Conservation (phyloP, 2,329 filamentous ascomycete species). For the Cladosporium colombiae region DNA sequence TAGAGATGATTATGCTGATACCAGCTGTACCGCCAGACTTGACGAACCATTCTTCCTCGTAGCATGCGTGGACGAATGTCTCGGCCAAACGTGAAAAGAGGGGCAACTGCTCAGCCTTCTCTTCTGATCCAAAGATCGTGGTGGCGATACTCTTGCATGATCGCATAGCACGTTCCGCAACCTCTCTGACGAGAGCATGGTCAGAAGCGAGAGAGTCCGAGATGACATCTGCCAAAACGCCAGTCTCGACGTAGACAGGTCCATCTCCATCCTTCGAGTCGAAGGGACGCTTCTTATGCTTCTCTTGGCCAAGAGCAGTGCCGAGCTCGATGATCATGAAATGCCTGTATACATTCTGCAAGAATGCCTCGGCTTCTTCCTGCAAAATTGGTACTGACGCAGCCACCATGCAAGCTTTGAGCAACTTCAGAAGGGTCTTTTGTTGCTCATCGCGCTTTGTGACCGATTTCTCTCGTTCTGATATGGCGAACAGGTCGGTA, state of each 20-base stretch:
- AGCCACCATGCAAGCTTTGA: slow-evolving; percentile 87
- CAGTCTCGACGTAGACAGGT: slow-evolving; percentile 80
- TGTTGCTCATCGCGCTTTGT: slow-evolving; percentile 86
- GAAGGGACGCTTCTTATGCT: slow-evolving; percentile 76
- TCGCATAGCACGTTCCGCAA: slow-evolving; percentile 75
- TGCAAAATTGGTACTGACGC: slow-evolving; percentile 73
- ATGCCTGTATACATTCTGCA: slow-evolving; percentile 82
- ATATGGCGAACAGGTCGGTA: slow-evolving; percentile 69
- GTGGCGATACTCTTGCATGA: slow-evolving; percentile 75
- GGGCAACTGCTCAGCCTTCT: slow-evolving; percentile 71
- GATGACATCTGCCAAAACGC: slow-evolving; percentile 83
- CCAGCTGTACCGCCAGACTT: slow-evolving; percentile 91
- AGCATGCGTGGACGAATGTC: slow-evolving; percentile 90
- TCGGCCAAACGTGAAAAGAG: slow-evolving; percentile 84
- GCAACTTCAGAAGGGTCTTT: slow-evolving; percentile 74
- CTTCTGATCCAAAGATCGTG: slow-evolving; percentile 75
- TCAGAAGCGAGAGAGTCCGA: slow-evolving; percentile 90
- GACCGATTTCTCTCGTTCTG: slow-evolving; percentile 79
- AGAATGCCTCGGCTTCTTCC: slow-evolving; percentile 70
- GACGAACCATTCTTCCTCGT: slow-evolving; percentile 98
- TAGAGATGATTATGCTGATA: slow-evolving; percentile 83
- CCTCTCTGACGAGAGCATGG: slow-evolving; percentile 73
- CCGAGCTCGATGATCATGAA: slow-evolving; percentile 90
- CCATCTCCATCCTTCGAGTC: slow-evolving; percentile 86
- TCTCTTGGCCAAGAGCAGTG: slow-evolving; percentile 75